Evolutionary conservation across 176 grass and related monocot species (phyloP), one percentile per base, ranked within the genome.

Genomic region (Rhynchospora pubera): DNA sequence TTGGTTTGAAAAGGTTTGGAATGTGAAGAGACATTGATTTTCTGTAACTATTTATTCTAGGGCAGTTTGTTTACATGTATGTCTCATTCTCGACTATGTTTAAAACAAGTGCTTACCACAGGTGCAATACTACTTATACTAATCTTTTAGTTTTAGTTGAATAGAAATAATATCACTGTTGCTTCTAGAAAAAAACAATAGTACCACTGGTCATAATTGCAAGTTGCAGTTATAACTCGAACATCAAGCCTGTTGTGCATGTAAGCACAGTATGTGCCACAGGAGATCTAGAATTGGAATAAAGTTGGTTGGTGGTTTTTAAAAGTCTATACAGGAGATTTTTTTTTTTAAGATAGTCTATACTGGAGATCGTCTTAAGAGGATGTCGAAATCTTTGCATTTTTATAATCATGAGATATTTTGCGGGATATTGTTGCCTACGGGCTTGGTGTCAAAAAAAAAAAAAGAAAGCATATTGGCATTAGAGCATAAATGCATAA

Each of bases 401-500:
- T 65, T 75, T 81, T 81, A 81, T 81, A 81, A n/a, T n/a, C n/a
- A 80, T 62, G 57, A 81, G n/a, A n/a, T n/a, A n/a, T n/a, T n/a
- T n/a, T n/a, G n/a, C n/a, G n/a, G n/a, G n/a, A n/a, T n/a, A n/a
- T n/a, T n/a, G n/a, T n/a, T n/a, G n/a, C n/a, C n/a, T n/a, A n/a
- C n/a, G n/a, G n/a, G n/a, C n/a, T n/a, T n/a, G n/a, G n/a, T n/a
- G n/a, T n/a, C n/a, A n/a, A n/a, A n/a, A n/a, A n/a, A n/a, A n/a
- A n/a, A n/a, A n/a, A n/a, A n/a, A n/a, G n/a, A n/a, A 81, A 81
- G 78, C 34, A 64, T 81, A 59, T 81, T 81, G 78, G 59, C 58
- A 81, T 81, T 81, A 81, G 78, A 64, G 19, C 42, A 81, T 81
- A 51, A n/a, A n/a, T n/a, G n/a, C n/a, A 77, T 77, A 16, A 80